Conservation (phyloP, 345 rosid genomes). For the Eucalyptus melliodora region DNA sequence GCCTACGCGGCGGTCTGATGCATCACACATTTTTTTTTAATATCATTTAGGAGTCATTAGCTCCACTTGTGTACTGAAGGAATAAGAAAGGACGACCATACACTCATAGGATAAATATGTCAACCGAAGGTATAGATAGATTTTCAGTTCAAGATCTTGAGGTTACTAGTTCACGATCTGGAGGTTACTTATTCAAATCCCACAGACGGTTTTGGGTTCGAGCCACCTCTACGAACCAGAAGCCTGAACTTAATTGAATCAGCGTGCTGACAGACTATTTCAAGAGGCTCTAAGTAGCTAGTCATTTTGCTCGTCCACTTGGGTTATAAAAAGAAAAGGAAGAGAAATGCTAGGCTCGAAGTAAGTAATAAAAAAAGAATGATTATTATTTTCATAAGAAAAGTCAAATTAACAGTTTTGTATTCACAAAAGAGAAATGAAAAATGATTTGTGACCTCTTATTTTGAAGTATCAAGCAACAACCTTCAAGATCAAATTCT, state of each 20-base stretch:
- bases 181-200: background rate
- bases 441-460: background rate
- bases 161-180: no score
- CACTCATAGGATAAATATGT: background rate
- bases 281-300: no score
- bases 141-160: background rate
- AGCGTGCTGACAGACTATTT: no score
- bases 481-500: background rate
- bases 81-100: background rate
- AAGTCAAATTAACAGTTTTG: no score
- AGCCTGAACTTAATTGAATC: no score
- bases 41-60: background rate
- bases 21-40: background rate
- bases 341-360: no score
- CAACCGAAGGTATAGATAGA: background rate
- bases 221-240: background rate
- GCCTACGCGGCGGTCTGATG: background rate
- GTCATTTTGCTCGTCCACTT: no score
- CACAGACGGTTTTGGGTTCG: background rate
- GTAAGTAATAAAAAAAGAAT: no score
- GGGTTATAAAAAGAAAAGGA: no score
- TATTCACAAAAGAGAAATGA: background rate
- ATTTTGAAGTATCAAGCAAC: background rate
- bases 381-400: no score
- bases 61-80: background rate